Base-by-base conservation (phyloP, 164 flowering plant species). In the Stephania japonica region DNA sequence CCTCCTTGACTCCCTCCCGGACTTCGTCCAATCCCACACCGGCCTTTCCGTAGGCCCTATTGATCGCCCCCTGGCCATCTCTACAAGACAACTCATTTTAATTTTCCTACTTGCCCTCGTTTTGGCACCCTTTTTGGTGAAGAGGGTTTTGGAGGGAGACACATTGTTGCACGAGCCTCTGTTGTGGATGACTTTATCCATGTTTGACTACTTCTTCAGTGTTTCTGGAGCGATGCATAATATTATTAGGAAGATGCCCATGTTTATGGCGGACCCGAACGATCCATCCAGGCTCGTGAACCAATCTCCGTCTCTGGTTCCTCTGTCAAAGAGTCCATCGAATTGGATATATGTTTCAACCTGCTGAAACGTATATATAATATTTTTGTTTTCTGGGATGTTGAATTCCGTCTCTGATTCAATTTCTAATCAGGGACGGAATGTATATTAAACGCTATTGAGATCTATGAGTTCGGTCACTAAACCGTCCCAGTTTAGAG, bases 161-260 rank as follows among this genome's bases (percentile, higher is more conserved):
- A 95, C 97, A 4, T 24, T 87, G 65, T 71, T 95, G 1, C 93
- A 89, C 71, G 91, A 93, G 65, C 76, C 79, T 56, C 87, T 71
- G 70, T 0, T 88, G n/a, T 95, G 96, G 94, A 70, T 93, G 47
- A 24, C 76, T 0, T 86, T 89, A 1, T 84, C 97, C 0, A 79
- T 93, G 9, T 93, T 93, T 67, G 85, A 93, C 1, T 95, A 93
- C 78, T 95, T 95, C 77, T 93, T 93, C 78, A 95, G 99, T 66
- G 99, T 95, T 67, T 87, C 98, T 0, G 99, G 98, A 7, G 78
- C 98, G 0, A 95, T 95, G 99, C 88, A 87, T 66, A 93, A 91
- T 67, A 89, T 95, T 8, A 95, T 95, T 64, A 69, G 97, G 81
- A 90, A 93, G 65, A 90, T 91, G 94, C 98, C 99, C 1, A 83